These are phyloP conservation scores for Mortierella hygrophila DNA, from an alignment of 192 early-diverging fungal species.

Conservation along the genomic window DNA sequence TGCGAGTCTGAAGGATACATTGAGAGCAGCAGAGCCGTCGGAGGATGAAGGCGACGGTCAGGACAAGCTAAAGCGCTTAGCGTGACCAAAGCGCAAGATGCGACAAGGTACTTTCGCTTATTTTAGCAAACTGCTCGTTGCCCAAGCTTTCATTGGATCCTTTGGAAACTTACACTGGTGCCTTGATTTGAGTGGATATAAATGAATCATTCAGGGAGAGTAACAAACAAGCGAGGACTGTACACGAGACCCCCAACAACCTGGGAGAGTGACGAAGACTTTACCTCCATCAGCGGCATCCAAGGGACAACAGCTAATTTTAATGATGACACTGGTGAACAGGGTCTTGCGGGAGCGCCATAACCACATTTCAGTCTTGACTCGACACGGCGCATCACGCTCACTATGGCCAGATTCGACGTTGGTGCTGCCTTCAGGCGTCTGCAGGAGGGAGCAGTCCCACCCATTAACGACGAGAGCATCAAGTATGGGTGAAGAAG, in stretches of 20 bases:
- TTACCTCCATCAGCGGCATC: background rate
- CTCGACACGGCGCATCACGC: conserved; percentile 4
- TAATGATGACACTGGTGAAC: background rate
- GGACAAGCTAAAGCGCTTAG: background rate
- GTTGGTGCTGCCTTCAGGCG: conserved; percentile 17
- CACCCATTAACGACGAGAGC: conserved; percentile 14
- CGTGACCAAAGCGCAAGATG: too few species aligned
- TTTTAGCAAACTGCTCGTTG: background rate
- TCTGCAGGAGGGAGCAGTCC: conserved; percentile 7
- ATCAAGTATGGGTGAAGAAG: conserved; percentile 6
- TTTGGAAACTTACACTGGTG: background rate
- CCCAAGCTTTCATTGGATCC: background rate
- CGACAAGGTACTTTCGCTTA: conserved; percentile 1
- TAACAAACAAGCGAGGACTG: conserved; percentile 5
- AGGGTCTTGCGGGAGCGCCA: background rate
- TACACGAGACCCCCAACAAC: conserved; percentile 9
- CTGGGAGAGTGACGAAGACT: conserved; percentile 1
- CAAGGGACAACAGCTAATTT: background rate
- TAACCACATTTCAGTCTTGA: conserved; percentile 5
- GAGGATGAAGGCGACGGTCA: background rate
- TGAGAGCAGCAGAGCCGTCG: conserved; percentile 13
- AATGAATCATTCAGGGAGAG: background rate
- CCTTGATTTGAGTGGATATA: background rate
- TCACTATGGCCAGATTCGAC: conserved; percentile 12
- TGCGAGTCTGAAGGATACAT: conserved; percentile 18